These are phyloP conservation scores for Fraxinus xanthoxyloides DNA, from an alignment of 305 asterid genomes.

Conservation along the genomic window DNA sequence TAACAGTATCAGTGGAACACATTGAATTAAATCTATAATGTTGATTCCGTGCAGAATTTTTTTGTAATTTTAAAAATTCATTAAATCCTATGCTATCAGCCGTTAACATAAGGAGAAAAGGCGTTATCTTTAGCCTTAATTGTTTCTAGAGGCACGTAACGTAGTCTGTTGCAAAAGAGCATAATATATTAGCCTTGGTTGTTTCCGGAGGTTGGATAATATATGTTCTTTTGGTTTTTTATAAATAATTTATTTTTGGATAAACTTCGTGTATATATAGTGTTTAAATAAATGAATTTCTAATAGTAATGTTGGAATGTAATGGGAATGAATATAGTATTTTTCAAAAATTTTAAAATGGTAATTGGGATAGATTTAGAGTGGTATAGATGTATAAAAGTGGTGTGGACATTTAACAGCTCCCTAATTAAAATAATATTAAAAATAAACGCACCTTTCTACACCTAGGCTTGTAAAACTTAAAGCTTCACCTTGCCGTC, in stretches of 20 bases:
- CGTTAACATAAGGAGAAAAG: background rate
- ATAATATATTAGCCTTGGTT: background rate
- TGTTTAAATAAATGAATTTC: too few relatives aligned
- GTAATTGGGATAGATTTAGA: background rate
- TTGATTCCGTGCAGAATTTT: background rate
- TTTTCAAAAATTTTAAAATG: too few relatives aligned
- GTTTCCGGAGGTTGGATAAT: background rate
- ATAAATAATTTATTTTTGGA: too few relatives aligned
- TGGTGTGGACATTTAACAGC: background rate
- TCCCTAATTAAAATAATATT: background rate
- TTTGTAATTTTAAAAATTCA: background rate
- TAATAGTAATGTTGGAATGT: background rate
- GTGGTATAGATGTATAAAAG: background rate
- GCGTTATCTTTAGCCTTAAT: too few relatives aligned
- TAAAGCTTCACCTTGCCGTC: background rate
- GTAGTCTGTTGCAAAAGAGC: background rate
- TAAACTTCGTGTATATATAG: background rate
- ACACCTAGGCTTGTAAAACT: background rate
- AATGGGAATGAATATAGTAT: background rate
- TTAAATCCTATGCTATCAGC: background rate
- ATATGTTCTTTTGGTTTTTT: too few relatives aligned
- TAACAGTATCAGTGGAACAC: background rate
- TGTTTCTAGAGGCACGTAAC: too few relatives aligned
- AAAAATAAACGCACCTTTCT: too few relatives aligned
- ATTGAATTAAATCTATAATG: background rate